These are phyloP conservation scores for Neurospora sp. DNA, from an alignment of 495 filamentous ascomycete species.

Conservation along the genomic window DNA sequence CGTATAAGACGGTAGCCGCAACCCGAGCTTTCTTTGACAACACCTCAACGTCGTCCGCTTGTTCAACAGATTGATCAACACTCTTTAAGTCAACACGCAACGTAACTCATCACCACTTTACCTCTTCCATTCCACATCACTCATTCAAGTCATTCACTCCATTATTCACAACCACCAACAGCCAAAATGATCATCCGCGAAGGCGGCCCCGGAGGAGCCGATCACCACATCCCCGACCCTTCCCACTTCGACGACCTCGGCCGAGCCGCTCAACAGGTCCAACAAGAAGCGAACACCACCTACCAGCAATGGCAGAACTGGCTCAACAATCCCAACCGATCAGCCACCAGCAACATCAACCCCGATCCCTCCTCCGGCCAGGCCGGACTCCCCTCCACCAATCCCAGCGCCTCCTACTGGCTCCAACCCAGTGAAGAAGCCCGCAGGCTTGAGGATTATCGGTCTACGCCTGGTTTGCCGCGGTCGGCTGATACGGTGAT, in stretches of 20 bases:
- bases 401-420: constrained; percentile 67
- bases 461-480: constrained; percentile 52
- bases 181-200: background rate
- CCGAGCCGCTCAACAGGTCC: background rate
- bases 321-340: background rate
- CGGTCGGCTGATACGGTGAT: constrained; percentile 53
- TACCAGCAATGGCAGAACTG: background rate
- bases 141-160: background rate
- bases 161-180: background rate
- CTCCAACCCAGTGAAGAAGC: constrained; percentile 32
- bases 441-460: constrained; percentile 49
- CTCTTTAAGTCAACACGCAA: background rate
- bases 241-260: background rate
- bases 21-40: background rate
- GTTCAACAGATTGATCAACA: background rate
- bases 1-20: background rate
- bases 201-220: background rate
- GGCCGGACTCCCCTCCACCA: constrained; percentile 11
- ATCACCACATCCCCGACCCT: background rate
- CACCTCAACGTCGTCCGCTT: background rate
- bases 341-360: too few relatives aligned
- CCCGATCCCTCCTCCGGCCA: too few relatives aligned
- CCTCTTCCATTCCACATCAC: background rate
- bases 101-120: background rate
- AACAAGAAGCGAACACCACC: background rate